Evolutionary conservation across 1,284 basidiomycete genomes (phyloP).

Genomic region (Naganishia albida): DNA sequence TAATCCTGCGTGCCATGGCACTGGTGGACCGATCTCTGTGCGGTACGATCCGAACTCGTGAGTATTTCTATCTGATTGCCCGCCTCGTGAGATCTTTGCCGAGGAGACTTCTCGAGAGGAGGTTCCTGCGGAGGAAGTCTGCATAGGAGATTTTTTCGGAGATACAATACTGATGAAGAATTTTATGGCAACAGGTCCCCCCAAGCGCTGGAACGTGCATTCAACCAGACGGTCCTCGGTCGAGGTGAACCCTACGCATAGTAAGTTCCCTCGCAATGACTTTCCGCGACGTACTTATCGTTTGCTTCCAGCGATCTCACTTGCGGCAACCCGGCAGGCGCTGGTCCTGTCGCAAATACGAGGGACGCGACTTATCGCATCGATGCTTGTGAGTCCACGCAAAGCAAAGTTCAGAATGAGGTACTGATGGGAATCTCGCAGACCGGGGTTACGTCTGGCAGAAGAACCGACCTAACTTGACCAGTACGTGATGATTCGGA

Average conservation of each 20-base stretch:
- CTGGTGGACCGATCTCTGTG: slow-evolving; percentile 39
- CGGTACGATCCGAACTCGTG: slow-evolving; percentile 37
- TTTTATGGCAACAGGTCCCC: slow-evolving; percentile 32
- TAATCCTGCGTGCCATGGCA: slow-evolving; percentile 36
- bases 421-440: background rate
- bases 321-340: slow-evolving; percentile 44
- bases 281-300: too few relatives aligned
- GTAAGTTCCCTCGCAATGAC: slow-evolving; percentile 9
- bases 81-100: background rate
- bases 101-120: too few relatives aligned
- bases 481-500: slow-evolving; percentile 33
- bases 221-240: slow-evolving; percentile 38
- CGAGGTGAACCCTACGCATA: slow-evolving; percentile 41
- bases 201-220: slow-evolving; percentile 36
- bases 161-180: background rate
- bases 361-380: slow-evolving; percentile 36
- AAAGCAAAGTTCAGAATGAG: background rate
- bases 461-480: slow-evolving; percentile 42
- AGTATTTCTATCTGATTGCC: background rate
- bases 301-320: slow-evolving; percentile 38
- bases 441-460: slow-evolving; percentile 44
- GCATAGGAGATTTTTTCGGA: background rate
- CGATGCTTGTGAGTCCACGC: slow-evolving; percentile 43
- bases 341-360: slow-evolving; percentile 43
- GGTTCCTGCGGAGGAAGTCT: too few relatives aligned